Evolutionary conservation across 305 asterid genomes (phyloP).

Genomic region (Solanum hybrid): DNA sequence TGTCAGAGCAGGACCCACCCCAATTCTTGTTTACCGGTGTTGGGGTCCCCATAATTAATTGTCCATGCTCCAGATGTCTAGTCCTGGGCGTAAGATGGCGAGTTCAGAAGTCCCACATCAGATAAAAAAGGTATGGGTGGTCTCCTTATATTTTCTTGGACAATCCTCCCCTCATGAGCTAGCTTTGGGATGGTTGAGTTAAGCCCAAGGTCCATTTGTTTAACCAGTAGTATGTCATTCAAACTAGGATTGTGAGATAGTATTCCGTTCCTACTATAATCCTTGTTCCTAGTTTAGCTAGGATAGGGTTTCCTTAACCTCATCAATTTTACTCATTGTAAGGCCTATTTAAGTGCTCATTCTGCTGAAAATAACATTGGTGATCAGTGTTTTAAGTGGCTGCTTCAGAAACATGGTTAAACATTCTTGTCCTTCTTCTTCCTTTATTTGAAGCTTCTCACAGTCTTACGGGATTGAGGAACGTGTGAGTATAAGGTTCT

Average conservation of each 20-base stretch:
- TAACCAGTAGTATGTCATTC: neutral
- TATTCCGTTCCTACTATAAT: neutral
- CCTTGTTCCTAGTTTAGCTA: neutral
- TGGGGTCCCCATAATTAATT: neutral
- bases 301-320: neutral
- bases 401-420: neutral
- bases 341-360: neutral
- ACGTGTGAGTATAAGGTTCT: neutral
- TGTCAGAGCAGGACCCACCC: neutral
- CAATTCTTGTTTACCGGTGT: neutral
- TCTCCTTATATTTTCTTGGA: neutral
- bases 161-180: neutral
- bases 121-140: neutral
- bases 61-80: neutral
- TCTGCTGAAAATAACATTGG: neutral
- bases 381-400: neutral
- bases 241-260: neutral
- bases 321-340: neutral
- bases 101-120: neutral
- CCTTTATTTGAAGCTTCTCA: neutral
- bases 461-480: neutral
- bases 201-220: neutral
- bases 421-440: neutral
- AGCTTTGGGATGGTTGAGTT: neutral
- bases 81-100: neutral